Base-by-base conservation (phyloP, 805 yeast species). In the Suhomyces emberorum region DNA sequence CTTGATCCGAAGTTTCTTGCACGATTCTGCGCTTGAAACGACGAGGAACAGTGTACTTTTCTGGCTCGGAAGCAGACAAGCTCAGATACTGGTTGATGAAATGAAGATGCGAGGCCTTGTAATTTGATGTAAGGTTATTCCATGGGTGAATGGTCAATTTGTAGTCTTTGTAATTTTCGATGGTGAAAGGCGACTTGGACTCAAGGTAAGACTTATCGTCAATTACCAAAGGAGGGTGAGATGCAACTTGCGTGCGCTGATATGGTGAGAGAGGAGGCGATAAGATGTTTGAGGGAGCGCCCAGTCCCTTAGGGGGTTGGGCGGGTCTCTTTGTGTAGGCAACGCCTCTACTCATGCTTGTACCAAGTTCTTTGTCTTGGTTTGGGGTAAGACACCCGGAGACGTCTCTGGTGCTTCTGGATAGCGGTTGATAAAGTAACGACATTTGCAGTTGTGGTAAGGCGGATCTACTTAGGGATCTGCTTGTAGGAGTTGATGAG, bases 141-240 rank as follows among this genome's bases (percentile, higher is more conserved):
- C 79, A 77, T 4, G 84, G 77, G 47, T 70, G 67, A 38, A 81
- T 63, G 24, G 65, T 70, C 42, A 80, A 56, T 27, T 67, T 62
- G 44, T 70, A 69, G 28, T 72, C 63, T 34, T 65, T 63, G 46
- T 60, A 63, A 46, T 70, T 65, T 38, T 74, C 76, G 30, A 77
- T 44, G 37, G 77, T 79, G 57, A 74, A 77, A 7, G 43, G 36
- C 8, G 38, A 24, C 15, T 33, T 32, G 15, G 43, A 28, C 11
- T 30, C 28, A 12, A 38, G 28, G 37, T 34, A 38, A 11, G 38
- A 34, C 27, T 38, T 38, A 12, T 37, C 40, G 28, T 38, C 37
- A 29, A 27, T 24, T 3, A 28, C 39, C 23, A 35, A 30, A 3
- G 42, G 38, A 10, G 37, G 37, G 21, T 34, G 38, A 11, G 29